phyloP scores from a whole-genome alignment of 2,329 filamentous ascomycete genomes.

The Sclerotinia minor region DNA sequence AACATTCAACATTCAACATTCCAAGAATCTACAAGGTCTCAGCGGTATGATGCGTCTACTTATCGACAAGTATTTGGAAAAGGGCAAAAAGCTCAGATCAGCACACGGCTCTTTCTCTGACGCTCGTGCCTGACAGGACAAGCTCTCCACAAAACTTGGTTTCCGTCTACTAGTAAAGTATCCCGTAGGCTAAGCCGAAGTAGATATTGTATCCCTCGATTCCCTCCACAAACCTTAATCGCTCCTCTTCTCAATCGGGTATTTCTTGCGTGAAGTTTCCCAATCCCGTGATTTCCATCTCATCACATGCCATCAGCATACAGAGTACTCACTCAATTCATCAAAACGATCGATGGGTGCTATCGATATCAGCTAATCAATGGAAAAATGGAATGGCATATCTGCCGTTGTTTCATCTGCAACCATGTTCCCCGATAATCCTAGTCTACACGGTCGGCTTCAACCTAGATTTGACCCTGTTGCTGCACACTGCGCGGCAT shows the following conservation, averaged over 20 bases:
- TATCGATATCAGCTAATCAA: neutral
- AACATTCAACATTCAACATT: neutral
- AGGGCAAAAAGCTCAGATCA: neutral
- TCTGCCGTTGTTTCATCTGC: slow-evolving; percentile 22
- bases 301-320: neutral
- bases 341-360: neutral
- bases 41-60: neutral
- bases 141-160: slow-evolving; percentile 6
- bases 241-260: neutral
- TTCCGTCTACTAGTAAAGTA: neutral
- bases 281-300: neutral
- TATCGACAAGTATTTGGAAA: neutral
- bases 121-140: slow-evolving; percentile 13
- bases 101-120: neutral
- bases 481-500: slow-evolving; percentile 22
- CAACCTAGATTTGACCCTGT: slow-evolving; percentile 12
- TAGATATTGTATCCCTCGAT: neutral
- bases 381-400: slow-evolving; percentile 1
- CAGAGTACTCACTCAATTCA: too few species aligned
- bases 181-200: neutral
- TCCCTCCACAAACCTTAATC: neutral
- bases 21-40: neutral
- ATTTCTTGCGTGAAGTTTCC: neutral
- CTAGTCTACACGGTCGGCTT: slow-evolving; percentile 11
- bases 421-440: slow-evolving; percentile 23